phyloP scores from a whole-genome alignment of 257 asterid genomes.

The Paraleonurus japonicus region DNA sequence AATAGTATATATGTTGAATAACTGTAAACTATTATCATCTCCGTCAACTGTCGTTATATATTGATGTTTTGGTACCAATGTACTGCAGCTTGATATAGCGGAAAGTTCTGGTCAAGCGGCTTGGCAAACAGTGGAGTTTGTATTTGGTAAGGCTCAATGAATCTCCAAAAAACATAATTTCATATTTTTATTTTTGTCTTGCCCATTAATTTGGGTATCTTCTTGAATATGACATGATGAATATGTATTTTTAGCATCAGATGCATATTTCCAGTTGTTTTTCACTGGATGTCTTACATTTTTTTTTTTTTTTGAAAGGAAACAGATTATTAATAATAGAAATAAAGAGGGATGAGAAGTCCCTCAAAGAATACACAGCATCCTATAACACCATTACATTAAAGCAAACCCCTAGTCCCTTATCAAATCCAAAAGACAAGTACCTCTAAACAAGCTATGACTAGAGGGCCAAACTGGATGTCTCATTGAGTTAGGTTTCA shows the following conservation, averaged over 20 bases:
- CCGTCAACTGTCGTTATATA: constrained; percentile 4
- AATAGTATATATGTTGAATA: constrained; percentile 14
- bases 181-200: constrained; percentile 1
- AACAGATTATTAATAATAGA: no score
- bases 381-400: no score
- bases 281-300: not conserved
- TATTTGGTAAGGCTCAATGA: constrained; percentile 64
- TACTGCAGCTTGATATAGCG: constrained; percentile 85
- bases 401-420: no score
- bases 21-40: constrained; percentile 12
- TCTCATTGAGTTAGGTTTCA: not conserved
- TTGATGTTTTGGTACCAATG: constrained; percentile 26
- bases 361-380: no score
- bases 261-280: not conserved
- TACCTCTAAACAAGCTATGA: no score
- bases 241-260: not conserved
- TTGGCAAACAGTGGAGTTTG: constrained; percentile 88
- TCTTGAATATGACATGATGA: not conserved
- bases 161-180: constrained; percentile 21
- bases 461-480: no score
- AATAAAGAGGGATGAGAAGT: no score
- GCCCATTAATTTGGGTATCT: not conserved
- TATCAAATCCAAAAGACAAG: no score
- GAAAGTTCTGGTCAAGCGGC: constrained; percentile 69
- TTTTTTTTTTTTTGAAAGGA: no score